Evolutionary conservation across 192 early-diverging fungal genomes (phyloP).

Genomic region (Helicostylum pulchrum): DNA sequence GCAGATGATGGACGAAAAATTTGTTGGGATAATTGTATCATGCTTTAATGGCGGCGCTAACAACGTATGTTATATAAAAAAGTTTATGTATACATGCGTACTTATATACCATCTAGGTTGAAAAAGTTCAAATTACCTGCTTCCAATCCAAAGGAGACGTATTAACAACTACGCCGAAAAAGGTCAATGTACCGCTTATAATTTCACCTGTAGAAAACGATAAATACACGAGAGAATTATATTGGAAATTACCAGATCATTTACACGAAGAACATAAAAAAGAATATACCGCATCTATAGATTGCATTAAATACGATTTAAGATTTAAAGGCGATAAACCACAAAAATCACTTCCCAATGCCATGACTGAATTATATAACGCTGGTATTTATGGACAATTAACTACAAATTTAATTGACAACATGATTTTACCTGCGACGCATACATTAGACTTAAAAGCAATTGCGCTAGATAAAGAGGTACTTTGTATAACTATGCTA

Average conservation of each 20-base stretch:
- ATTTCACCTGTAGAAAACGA: neutral
- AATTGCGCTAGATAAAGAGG: slow-evolving; percentile 17
- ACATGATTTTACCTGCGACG: slow-evolving; percentile 38
- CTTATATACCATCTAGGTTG: slow-evolving; percentile 22
- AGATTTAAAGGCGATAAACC: neutral
- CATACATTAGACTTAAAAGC: slow-evolving; percentile 20
- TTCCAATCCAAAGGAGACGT: slow-evolving; percentile 37
- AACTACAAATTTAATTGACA: slow-evolving; percentile 40
- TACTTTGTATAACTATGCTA: neutral
- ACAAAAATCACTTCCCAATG: slow-evolving; percentile 25
- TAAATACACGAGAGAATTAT: slow-evolving; percentile 34
- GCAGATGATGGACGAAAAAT: slow-evolving; percentile 47
- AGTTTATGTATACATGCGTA: neutral
- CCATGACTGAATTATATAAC: slow-evolving; percentile 43
- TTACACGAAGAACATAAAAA: slow-evolving; percentile 48
- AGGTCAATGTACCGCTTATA: neutral
- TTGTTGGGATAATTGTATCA: slow-evolving; percentile 51
- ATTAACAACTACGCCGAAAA: slow-evolving; percentile 16
- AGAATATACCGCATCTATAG: slow-evolving; percentile 16
- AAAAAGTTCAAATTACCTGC: slow-evolving; percentile 45
- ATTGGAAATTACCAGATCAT: slow-evolving; percentile 33
- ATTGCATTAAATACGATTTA: slow-evolving; percentile 1
- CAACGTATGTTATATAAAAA: slow-evolving; percentile 20
- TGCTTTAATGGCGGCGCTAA: slow-evolving; percentile 45
- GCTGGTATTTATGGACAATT: slow-evolving; percentile 45